A percentile compares a stretch with the other conserved stretches of the same genome.
Conservation (phyloP, 2,329 filamentous ascomycete genomes). For the Ceratocystis eucalypticola region DNA sequence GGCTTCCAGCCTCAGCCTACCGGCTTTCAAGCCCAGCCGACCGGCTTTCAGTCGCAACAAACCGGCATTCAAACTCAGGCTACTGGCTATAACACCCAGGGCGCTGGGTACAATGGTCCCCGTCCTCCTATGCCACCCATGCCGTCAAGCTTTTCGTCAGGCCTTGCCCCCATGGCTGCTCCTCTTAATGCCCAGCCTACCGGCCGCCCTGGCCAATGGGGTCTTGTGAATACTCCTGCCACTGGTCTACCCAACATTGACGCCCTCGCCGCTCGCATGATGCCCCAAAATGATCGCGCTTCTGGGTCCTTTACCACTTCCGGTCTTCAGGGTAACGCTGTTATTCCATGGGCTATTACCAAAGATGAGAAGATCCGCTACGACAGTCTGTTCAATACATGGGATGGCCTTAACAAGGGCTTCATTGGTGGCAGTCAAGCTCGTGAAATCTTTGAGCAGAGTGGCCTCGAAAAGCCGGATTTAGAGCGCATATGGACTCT, state of each 20-base stretch:
- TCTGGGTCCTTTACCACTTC: constrained; percentile 68
- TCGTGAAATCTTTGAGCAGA: constrained; percentile 94
- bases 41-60: constrained; percentile 49
- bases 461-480: constrained; percentile 79
- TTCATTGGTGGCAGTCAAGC: constrained; percentile 85
- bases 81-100: constrained; percentile 60
- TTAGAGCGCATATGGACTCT: constrained; percentile 91
- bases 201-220: constrained; percentile 87
- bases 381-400: constrained; percentile 85
- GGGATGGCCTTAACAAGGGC: constrained; percentile 89
- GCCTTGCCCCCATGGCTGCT: constrained; percentile 44
- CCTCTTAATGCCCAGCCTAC: constrained; percentile 87
- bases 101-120: constrained; percentile 69
- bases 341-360: constrained; percentile 95
- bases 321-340: constrained; percentile 82
- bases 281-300: constrained; percentile 91
- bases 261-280: constrained; percentile 82
- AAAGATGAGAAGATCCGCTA: constrained; percentile 98
- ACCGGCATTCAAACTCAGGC: constrained; percentile 40
- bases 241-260: constrained; percentile 88
- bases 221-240: constrained; percentile 87
- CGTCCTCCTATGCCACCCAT: constrained; percentile 84
- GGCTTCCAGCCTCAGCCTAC: constrained; percentile 36
- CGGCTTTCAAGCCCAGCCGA: constrained; percentile 33
- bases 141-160: constrained; percentile 45